phyloP scores from a whole-genome alignment of 768 basidiomycete genomes.

The Hericium erinaceus region DNA sequence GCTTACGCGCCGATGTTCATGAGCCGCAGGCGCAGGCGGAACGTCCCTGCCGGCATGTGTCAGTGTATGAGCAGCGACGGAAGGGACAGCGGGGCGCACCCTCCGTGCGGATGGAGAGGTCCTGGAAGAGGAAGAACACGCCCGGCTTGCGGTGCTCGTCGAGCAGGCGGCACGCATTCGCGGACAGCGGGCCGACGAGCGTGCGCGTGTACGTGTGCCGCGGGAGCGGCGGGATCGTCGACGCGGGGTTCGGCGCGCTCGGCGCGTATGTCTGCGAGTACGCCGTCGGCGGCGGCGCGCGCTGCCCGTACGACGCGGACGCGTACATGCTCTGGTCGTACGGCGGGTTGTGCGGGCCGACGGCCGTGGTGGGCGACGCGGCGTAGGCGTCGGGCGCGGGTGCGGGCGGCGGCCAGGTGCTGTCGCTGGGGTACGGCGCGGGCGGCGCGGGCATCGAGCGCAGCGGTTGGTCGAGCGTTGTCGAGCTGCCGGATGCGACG shows the following conservation, averaged over 20 bases:
- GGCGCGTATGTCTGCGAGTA: constrained; percentile 19
- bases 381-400: constrained; percentile 8
- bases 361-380: background rate
- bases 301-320: constrained; percentile 16
- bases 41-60: constrained; percentile 48
- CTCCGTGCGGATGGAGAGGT: constrained; percentile 89
- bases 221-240: constrained; percentile 37
- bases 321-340: constrained; percentile 16
- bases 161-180: constrained; percentile 74
- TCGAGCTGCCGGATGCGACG: constrained; percentile 3
- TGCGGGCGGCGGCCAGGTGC: constrained; percentile 11
- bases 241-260: constrained; percentile 23
- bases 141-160: constrained; percentile 83
- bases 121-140: constrained; percentile 93
- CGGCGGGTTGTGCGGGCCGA: constrained; percentile 4
- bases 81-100: constrained; percentile 32
- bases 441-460: constrained; percentile 6
- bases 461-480: constrained; percentile 7
- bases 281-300: constrained; percentile 13
- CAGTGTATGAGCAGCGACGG: background rate
- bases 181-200: constrained; percentile 80
- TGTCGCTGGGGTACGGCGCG: constrained; percentile 3
- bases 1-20: constrained; percentile 91
- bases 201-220: constrained; percentile 76
- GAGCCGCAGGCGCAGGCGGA: constrained; percentile 77